Base-by-base conservation (phyloP, 768 basidiomycete species). In the Termitomyces sp. region DNA sequence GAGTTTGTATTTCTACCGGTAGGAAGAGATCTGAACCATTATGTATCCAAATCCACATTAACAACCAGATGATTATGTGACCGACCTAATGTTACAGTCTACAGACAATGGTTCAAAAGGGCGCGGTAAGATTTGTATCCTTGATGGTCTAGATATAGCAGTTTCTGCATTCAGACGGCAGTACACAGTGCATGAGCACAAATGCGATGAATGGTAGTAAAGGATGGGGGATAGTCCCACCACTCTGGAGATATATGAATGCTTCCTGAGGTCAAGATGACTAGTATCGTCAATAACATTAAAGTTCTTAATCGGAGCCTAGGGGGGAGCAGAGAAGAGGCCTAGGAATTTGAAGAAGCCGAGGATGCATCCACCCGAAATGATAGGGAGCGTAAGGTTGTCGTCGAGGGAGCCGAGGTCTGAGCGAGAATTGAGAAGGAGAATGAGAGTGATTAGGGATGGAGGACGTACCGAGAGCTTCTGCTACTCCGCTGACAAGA, bases 331-430 rank as follows among this genome's bases (percentile, higher is more conserved):
- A 15, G 67, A 61, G 15, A 70, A 66, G 31, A 68, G 56, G n/a
- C 71, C 69, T 16, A 75, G 56, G 20, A 76, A 54, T 58, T 75
- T 77, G 51, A 79, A 60, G 62, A 79, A 76, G 9, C 71, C 76
- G 16, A 72, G 62, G 36, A 79, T 67, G 48, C 75, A 80, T 16
- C 83, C 89, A 3, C 94, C 94, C 6, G 91, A 86, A 52, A 95
- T 82, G 64, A 96, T 85, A 4, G 94, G 94, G 23, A 97, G 71
- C 7, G 91, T 95, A 23, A 97, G 68, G 66, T 97, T 96, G 65
- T 97, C 94, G 63, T 97, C 94, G 36, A 93, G 66, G 0, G 79
- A 81, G 16, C 92, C 92, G 3, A 96, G 75, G 68, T 95, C 92
- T 96, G 65, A 45, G 20, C 18, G 16, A 42, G 33, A 48, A 25